Evolutionary conservation across 495 filamentous ascomycete genomes (phyloP).

Genomic region (Hypoxylon rickii): DNA sequence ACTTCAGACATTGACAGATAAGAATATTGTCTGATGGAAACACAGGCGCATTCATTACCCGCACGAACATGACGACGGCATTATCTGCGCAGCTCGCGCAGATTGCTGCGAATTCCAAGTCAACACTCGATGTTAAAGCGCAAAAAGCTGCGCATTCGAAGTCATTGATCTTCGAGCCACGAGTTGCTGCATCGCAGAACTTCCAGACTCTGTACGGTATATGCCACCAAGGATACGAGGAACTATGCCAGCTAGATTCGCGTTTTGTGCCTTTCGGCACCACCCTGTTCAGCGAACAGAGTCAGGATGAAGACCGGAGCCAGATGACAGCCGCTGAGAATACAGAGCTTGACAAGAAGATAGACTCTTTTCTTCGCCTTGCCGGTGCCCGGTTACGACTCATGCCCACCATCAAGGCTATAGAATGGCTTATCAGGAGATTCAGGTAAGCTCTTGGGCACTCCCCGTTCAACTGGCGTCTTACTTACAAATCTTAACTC

Average conservation of each 20-base stretch:
- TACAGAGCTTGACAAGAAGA: conserved; percentile 70
- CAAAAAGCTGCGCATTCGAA: conserved; percentile 87
- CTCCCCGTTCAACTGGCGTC: not conserved
- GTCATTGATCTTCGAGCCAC: conserved; percentile 86
- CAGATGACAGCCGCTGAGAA: conserved; percentile 84
- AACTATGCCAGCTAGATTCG: conserved; percentile 82
- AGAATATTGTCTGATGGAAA: conserved; percentile 25
- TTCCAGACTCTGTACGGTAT: conserved; percentile 86
- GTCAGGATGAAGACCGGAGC: conserved; percentile 81
- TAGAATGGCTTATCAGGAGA: conserved; percentile 92
- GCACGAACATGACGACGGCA: conserved; percentile 70
- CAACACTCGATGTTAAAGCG: conserved; percentile 83
- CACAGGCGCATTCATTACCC: not conserved
- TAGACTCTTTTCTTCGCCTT: conserved; percentile 81
- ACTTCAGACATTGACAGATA: not conserved
- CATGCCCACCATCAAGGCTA: conserved; percentile 81
- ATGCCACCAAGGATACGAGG: conserved; percentile 84
- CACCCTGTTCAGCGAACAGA: conserved; percentile 87
- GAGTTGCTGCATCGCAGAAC: conserved; percentile 79
- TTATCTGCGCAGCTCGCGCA: conserved; percentile 80
- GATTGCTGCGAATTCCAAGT: conserved; percentile 75
- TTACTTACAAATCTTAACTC: conserved; percentile 38
- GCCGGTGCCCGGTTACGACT: conserved; percentile 76
- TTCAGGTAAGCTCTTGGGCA: conserved; percentile 71
- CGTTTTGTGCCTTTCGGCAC: conserved; percentile 71